phyloP scores from a whole-genome alignment of 2,329 filamentous ascomycete genomes.

The Talaromyces sp. region DNA sequence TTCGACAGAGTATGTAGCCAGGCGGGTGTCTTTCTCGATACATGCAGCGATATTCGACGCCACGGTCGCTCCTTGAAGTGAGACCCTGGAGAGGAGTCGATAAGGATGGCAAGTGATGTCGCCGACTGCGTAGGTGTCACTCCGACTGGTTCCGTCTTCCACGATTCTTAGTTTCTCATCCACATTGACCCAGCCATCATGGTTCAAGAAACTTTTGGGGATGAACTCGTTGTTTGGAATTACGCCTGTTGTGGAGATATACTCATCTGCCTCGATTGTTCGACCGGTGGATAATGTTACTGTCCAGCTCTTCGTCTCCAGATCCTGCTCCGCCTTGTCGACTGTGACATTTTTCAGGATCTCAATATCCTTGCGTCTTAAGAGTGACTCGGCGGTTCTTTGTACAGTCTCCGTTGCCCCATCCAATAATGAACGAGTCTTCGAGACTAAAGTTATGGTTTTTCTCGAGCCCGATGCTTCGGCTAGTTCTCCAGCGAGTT shows the following conservation, averaged over 20 bases:
- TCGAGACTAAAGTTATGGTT: conserved; percentile 34
- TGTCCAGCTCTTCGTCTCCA: conserved; percentile 11
- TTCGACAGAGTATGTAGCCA: not conserved
- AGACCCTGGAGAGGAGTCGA: not conserved
- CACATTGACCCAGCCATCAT: conserved; percentile 17
- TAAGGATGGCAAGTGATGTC: conserved; percentile 12
- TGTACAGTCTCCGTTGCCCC: not conserved
- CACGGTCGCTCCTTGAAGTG: not conserved
- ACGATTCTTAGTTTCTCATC: conserved; percentile 15
- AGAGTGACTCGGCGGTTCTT: conserved; percentile 6
- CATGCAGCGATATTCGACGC: not conserved
- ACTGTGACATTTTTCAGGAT: conserved; percentile 12
- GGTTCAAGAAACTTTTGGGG: conserved; percentile 13
- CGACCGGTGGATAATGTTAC: conserved; percentile 12
- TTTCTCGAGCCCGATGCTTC: conserved; percentile 28
- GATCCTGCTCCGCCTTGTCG: conserved; percentile 5
- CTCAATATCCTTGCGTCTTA: conserved; percentile 12
- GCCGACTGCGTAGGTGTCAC: conserved; percentile 14
- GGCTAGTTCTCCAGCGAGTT: conserved; percentile 47
- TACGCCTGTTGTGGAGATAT: conserved; percentile 16
- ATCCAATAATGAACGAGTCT: conserved; percentile 10
- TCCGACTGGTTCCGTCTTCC: not conserved
- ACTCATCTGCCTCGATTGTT: conserved; percentile 20
- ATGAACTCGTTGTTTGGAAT: conserved; percentile 19
- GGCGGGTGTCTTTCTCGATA: not conserved